Base-by-base conservation (phyloP, 805 yeast genomes). In the Candida rishiriensis region DNA sequence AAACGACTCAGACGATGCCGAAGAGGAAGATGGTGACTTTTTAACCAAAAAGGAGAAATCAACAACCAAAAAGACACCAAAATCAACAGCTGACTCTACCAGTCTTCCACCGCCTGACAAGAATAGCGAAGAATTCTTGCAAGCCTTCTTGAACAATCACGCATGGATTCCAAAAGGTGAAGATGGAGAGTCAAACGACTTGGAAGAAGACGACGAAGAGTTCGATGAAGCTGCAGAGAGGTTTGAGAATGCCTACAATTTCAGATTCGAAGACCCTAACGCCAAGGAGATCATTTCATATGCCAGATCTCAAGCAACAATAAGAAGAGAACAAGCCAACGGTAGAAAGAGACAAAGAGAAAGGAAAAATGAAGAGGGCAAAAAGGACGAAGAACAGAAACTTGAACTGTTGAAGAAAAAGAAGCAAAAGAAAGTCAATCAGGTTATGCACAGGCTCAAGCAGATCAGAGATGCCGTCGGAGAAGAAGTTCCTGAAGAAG, bases 231-330 rank as follows among this genome's bases (percentile, higher is more conserved):
- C 95, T 2, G 97, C 85, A 6, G 99, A 93, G 55, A 71, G 79
- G 57, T 89, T 88, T 56, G 99, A 93, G 65, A 80, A 81, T 50
- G 97, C 96, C 0, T 91, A 90, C 68, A 93, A 93, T 59, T 91
- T 91, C 73, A 78, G 99, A 61, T 93, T 78, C 62, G 99, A 93
- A 66, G 97, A 90, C 57, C 89, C 96, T 13, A 79, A 81, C 52
- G 77, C 96, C 7, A 88, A 91, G 0, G 97, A 91, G 57, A 87
- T 93, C 63, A 84, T 90, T 15, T 84, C 95, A 14, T 93, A 91
- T 69, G 97, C 98, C 2, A 88, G 99, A 76, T 83, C 73, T 36
- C 97, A 89, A 65, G 95, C 93, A 18, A 88, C 98, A 0, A 73
- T 89, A 59, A 82, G 99, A 69, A 76, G 99, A 60, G 80, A 84